Evolutionary conservation across 148 eudicot species (phyloP), one percentile per base, ranked within the genome.

Genomic region (Amaranthus cruentus): DNA sequence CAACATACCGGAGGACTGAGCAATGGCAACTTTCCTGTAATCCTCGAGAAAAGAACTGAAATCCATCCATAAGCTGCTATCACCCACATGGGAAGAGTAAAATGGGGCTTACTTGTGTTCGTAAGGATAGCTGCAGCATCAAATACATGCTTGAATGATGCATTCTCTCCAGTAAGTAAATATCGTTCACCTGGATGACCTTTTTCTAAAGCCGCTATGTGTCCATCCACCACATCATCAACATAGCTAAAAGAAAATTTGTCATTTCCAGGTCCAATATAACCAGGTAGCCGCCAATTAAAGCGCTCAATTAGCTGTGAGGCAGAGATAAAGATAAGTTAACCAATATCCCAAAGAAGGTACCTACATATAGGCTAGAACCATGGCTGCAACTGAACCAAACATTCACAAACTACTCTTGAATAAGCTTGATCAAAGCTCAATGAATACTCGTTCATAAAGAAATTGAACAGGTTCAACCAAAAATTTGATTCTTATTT

Each of bases 81-180:
- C 7, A 81, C 11, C 59, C 73, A 75, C 57, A 91, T 73, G 38
- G 98, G 91, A 76, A 91, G 85, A 47, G 62, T 44, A 65, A 88
- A 83, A 78, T 85, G 72, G 68, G 98, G 96, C 77, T 78, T 84
- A 73, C 75, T 76, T 58, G 91, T 88, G 53, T 78, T 63, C 55
- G 98, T 89, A 61, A 94, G 85, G 64, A 67, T 71, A 8, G 98
- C 97, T 14, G 90, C 87, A 72, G 81, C 60, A 74, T 94, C 90
- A 72, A 94, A 89, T 63, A 94, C 89, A 68, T 87, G 78, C 78
- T 76, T 83, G 87, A 94, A 94, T 12, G 98, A 94, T 49, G 97
- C 93, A 84, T 94, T 94, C 83, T 91, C 97, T 65, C 98, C 97
- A 21, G 96, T 91, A 76, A 94, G 91, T 61, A 94, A 86, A 81